Base-by-base conservation (phyloP, 2,329 filamentous ascomycete genomes). In the Orbilia oligospora region DNA sequence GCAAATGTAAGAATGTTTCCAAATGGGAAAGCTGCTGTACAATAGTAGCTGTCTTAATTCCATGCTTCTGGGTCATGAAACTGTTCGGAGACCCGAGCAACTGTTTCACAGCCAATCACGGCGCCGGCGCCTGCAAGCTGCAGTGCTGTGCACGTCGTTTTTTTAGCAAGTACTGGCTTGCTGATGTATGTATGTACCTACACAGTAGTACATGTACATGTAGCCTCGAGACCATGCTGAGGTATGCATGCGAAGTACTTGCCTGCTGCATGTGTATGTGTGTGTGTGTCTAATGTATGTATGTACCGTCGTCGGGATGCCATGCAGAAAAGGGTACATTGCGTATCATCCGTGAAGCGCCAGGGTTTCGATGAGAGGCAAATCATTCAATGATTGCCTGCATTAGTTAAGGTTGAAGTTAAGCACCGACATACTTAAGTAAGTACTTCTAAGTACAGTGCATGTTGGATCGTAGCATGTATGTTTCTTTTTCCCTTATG, bases 101-200 rank as follows among this genome's bases (percentile, higher is more conserved):
- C 58, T 30, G 72, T 76, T 76, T 76, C 72, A 76, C 41, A 51
- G 30, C 65, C 71, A 75, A 75, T 75, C 53, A 68, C 14, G 33
- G 24, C 63, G 46, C 30, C 49, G 53, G 44, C 66, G 20, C 27
- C 36, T 55, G 61, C 66, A 58, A 58, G 55, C 18, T 71, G 58
- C 49, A 44, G 20, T 30, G 48, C 41, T 36, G 36, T n/a, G 63
- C 53, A 70, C 49, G n/a, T n/a, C 53, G 20, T 36, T n/a, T 27
- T 56, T 56, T 56, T 56, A 30, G 53, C 30, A 56, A 56, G 53
- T 16, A n/a, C 38, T 30, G 53, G 53, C 38, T 56, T 56, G 16
- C n/a, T 16, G 48, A 16, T 33, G 49, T 8, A 5, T 20, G 20
- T 44, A 44, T 18, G 14, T 44, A 18, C 16, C n/a, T n/a, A n/a